A percentile compares a stretch with the other conserved stretches of the same genome.
Evolutionary conservation across 176 grass and related monocot genomes (phyloP).

Genomic region (Ampelocalamus luodianensis): DNA sequence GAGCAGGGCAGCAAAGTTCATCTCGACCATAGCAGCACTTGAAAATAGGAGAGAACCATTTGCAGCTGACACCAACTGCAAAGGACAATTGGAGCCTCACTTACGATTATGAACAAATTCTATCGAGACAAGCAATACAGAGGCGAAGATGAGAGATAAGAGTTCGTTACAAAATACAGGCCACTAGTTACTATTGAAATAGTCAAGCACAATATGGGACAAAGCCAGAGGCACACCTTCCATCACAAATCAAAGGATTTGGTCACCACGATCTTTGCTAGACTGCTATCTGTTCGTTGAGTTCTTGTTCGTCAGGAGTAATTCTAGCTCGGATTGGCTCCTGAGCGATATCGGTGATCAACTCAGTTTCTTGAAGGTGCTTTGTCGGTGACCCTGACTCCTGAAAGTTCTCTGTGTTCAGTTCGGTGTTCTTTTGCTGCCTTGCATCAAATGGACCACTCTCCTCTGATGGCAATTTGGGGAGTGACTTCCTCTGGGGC

Average conservation of each 20-base stretch:
- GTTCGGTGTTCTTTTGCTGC: slow-evolving; percentile 28
- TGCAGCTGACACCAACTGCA: background rate
- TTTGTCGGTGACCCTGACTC: slow-evolving; percentile 23
- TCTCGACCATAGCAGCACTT: background rate
- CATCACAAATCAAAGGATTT: slow-evolving; percentile 40
- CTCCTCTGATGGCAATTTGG: slow-evolving; percentile 61
- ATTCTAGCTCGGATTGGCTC: slow-evolving; percentile 22
- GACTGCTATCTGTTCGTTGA: slow-evolving; percentile 28
- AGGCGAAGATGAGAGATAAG: slow-evolving; percentile 11
- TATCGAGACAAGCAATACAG: slow-evolving; percentile 28
- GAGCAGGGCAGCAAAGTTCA: background rate
- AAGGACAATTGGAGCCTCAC: slow-evolving; percentile 28
- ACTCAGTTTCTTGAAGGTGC: slow-evolving; percentile 29
- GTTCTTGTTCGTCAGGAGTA: slow-evolving; percentile 25
- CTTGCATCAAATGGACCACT: slow-evolving; percentile 27
- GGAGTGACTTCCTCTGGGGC: slow-evolving; percentile 59
- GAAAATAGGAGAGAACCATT: slow-evolving; percentile 13
- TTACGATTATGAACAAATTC: slow-evolving; percentile 53
- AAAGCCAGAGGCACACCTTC: slow-evolving; percentile 37
- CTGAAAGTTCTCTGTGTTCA: slow-evolving; percentile 7
- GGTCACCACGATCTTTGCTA: background rate
- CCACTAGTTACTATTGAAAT: slow-evolving; percentile 37
- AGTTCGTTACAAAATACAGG: slow-evolving; percentile 43
- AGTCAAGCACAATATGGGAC: slow-evolving; percentile 35
- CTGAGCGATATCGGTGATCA: background rate